phyloP scores from a whole-genome alignment of 768 basidiomycete genomes.

The Chlorophyllum brunneum region DNA sequence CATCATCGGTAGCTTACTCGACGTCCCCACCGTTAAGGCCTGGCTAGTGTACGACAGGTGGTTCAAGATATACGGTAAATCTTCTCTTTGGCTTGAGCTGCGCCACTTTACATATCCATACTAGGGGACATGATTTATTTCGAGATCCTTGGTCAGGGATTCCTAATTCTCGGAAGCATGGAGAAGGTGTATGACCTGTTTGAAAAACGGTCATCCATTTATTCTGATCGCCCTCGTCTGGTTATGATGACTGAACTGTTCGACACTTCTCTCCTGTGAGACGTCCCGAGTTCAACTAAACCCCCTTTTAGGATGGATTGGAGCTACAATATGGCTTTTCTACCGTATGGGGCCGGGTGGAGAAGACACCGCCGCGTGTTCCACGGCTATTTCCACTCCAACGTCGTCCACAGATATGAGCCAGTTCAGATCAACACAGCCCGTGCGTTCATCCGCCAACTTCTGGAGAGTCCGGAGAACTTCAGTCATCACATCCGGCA shows the following conservation, averaged over 20 bases:
- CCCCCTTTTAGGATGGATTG: conserved; percentile 16
- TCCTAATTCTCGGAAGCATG: conserved; percentile 17
- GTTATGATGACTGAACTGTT: conserved; percentile 49
- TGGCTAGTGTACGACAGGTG: too few relatives aligned
- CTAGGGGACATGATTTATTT: conserved; percentile 30
- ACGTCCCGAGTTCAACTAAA: neutral
- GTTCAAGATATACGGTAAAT: neutral
- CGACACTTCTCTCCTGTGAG: conserved; percentile 13
- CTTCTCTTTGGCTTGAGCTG: neutral
- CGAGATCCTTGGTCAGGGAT: conserved; percentile 3
- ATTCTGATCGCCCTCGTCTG: conserved; percentile 46
- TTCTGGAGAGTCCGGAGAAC: conserved; percentile 35
- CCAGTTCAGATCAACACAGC: neutral
- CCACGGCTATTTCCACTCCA: conserved; percentile 14
- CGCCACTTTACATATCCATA: neutral
- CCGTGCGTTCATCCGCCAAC: conserved; percentile 26
- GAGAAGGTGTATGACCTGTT: conserved; percentile 39
- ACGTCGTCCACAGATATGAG: neutral
- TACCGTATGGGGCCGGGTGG: conserved; percentile 38
- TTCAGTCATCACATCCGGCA: conserved; percentile 41
- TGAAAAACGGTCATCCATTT: conserved; percentile 50
- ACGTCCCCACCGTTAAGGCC: conserved; percentile 1
- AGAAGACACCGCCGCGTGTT: conserved; percentile 37
- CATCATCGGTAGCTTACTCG: conserved; percentile 3
- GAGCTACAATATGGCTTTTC: conserved; percentile 43